phyloP scores from a whole-genome alignment of 164 flowering plant genomes.

The Buxus sempervirens region DNA sequence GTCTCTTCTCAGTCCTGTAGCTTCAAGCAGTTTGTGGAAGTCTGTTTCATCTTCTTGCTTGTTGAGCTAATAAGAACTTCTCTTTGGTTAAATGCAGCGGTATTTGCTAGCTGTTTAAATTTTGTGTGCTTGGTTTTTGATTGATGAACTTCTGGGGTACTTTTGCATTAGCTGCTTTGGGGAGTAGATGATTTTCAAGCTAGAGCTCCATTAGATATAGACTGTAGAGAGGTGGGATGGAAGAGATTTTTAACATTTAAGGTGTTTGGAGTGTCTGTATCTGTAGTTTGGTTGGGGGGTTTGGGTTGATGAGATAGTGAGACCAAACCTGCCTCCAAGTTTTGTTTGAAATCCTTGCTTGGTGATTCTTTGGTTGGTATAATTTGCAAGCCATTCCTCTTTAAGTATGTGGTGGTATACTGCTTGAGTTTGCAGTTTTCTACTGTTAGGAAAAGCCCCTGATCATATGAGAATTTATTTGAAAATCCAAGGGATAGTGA shows the following conservation, averaged over 20 bases:
- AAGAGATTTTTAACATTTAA: background rate
- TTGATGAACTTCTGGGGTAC: background rate
- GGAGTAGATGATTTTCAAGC: background rate
- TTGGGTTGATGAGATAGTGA: background rate
- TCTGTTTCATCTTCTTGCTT: constrained; percentile 4
- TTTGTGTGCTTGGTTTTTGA: background rate
- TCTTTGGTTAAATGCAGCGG: constrained; percentile 1
- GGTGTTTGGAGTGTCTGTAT: background rate
- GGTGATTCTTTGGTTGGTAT: too few species aligned
- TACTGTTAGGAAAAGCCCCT: too few species aligned
- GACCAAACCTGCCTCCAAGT: too few species aligned
- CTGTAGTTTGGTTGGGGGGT: background rate
- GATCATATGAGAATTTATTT: too few species aligned
- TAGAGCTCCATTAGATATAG: background rate
- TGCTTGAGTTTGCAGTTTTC: too few species aligned
- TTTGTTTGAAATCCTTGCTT: too few species aligned
- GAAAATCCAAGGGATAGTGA: too few species aligned
- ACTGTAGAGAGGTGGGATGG: background rate
- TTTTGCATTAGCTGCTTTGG: background rate
- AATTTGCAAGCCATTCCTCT: too few species aligned
- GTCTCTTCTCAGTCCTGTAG: constrained; percentile 4
- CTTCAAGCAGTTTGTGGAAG: constrained; percentile 8
- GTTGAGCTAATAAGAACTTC: constrained; percentile 10
- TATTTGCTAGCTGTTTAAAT: background rate
- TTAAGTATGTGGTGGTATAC: too few species aligned